These are phyloP conservation scores for Kuraishia hungarica DNA, from an alignment of 805 yeast species.

Conservation along the genomic window DNA sequence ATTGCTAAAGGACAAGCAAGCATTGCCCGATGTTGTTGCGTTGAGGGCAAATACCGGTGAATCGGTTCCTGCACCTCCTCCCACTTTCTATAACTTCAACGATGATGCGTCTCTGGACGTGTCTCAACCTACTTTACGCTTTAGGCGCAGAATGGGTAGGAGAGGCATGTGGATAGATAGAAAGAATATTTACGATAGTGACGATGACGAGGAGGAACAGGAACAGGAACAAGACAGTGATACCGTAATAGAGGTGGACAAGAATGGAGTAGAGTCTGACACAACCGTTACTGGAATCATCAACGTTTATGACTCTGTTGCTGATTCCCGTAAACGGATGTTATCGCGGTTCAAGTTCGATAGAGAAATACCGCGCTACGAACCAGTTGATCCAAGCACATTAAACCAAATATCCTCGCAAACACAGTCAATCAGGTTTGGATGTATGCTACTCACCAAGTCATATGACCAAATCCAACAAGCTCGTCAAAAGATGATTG, in stretches of 20 bases:
- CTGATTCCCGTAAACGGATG: conserved; percentile 27
- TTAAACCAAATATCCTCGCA: conserved; percentile 77
- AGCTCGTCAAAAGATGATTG: conserved; percentile 60
- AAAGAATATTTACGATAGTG: conserved; percentile 36
- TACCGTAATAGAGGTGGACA: conserved; percentile 21
- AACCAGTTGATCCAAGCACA: conserved; percentile 73
- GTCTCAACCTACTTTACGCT: conserved; percentile 45
- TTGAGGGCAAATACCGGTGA: conserved; percentile 46
- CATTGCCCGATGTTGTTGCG: conserved; percentile 33
- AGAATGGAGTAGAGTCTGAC: neutral
- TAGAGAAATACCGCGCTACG: conserved; percentile 29
- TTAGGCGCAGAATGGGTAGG: conserved; percentile 73
- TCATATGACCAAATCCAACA: conserved; percentile 80
- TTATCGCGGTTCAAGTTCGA: conserved; percentile 45
- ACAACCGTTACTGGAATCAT: conserved; percentile 11
- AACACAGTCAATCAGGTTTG: conserved; percentile 86
- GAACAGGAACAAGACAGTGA: conserved; percentile 19
- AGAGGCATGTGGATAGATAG: conserved; percentile 69
- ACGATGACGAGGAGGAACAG: conserved; percentile 21
- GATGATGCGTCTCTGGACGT: conserved; percentile 10
- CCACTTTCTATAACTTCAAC: conserved; percentile 35
- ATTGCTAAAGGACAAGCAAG: conserved; percentile 34
- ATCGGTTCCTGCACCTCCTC: conserved; percentile 35
- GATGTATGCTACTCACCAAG: conserved; percentile 82
- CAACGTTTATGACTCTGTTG: conserved; percentile 25